Percentiles rank a stretch among this genome's conserved stretches.
Evolutionary conservation across 495 filamentous ascomycete species (phyloP).

Genomic region (Penicillium manginii): DNA sequence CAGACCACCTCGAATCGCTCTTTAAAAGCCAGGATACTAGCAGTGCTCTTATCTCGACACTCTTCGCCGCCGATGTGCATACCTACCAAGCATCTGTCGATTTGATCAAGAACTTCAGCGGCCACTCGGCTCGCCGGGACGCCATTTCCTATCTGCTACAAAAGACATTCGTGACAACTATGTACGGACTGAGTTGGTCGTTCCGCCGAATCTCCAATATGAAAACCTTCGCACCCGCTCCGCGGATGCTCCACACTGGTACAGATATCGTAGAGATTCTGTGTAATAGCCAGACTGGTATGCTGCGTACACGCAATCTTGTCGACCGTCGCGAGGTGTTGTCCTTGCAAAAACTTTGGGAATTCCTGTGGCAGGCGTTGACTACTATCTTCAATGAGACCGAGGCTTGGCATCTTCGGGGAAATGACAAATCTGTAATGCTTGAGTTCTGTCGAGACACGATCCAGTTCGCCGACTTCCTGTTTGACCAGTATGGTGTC

Average conservation of each 20-base stretch:
- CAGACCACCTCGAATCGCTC: conserved; percentile 63
- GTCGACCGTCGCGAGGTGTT: conserved; percentile 62
- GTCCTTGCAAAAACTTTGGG: conserved; percentile 77
- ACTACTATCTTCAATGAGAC: conserved; percentile 81
- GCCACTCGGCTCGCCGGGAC: conserved; percentile 68
- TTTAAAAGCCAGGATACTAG: conserved; percentile 65
- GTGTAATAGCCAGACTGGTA: conserved; percentile 78
- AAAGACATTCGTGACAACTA: conserved; percentile 62
- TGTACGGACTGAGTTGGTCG: conserved; percentile 64
- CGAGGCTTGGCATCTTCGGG: conserved; percentile 72
- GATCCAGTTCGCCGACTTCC: conserved; percentile 86
- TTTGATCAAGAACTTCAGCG: conserved; percentile 77
- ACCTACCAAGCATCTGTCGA: conserved; percentile 77
- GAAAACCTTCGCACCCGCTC: conserved; percentile 67
- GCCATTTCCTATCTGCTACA: conserved; percentile 73
- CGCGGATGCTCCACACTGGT: conserved; percentile 71
- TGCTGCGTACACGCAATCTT: conserved; percentile 68
- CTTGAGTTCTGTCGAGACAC: conserved; percentile 90
- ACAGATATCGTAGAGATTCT: conserved; percentile 79
- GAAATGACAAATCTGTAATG: conserved; percentile 73
- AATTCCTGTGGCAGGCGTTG: conserved; percentile 75
- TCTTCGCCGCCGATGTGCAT: conserved; percentile 69
- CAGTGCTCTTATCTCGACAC: conserved; percentile 67
- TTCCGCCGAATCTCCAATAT: conserved; percentile 58
- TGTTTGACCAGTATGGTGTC: conserved; percentile 82